Base-by-base conservation (phyloP, 352 stramenopile species). In the Pythium guiyangense region DNA sequence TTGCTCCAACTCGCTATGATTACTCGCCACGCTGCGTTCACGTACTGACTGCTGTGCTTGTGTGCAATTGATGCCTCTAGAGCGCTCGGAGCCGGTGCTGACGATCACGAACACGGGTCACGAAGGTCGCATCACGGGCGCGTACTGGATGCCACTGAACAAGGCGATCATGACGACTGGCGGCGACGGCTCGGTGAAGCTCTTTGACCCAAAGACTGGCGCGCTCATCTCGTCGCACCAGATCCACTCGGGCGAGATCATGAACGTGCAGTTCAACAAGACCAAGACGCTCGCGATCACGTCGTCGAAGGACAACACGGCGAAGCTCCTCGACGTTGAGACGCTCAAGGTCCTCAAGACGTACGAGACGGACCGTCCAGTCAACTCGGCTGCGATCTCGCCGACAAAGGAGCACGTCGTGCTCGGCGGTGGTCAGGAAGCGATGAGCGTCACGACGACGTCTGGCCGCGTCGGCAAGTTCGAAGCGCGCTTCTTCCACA, bases 401-500 rank as follows among this genome's bases (percentile, higher is more conserved):
- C 96, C 97, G 25, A 97, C 89, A 25, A 98, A 98, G 72, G 84
- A 96, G 62, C 89, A 97, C 63, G 86, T 99, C 18, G 82, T 99
- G 57, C 76, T 99, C 22, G 97, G 97, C 46, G 97, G 97, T 73
- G 97, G 97, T 43, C 97, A 99, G 74, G 97, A 99, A 71, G 97
- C 97, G 48, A 98, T 98, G 90, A 96, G 82, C 67, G 97, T 99
- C 14, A 99, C 97, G 10, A 96, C 88, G 29, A 97, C 88, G 20
- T 92, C 97, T 80, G 79, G 98, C 88, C 85, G 82, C 42, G 86
- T 93, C 50, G 87, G 88, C 55, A 95, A 96, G 62, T 97, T 96
- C 59, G 97, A 99, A 71, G 98, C 96, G 2, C 84, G 96, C 49
- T 99, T 99, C 78, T 99, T 98, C 80, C 92, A 99, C 77, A 92